These are phyloP conservation scores for Solanum chaucha DNA, from an alignment of 257 asterid genomes.

Conservation along the genomic window DNA sequence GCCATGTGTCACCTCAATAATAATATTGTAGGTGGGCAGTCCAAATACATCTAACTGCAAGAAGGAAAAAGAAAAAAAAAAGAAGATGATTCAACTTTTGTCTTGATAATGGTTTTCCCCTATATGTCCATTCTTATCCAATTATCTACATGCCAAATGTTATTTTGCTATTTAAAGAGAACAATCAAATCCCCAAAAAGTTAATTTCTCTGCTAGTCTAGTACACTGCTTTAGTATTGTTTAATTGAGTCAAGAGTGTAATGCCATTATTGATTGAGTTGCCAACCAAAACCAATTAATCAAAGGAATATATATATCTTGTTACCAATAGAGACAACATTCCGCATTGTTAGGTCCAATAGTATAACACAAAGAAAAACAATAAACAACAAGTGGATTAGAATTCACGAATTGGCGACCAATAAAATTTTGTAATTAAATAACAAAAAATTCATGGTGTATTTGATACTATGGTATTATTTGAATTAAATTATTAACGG, in stretches of 20 bases:
- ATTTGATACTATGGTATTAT: too few relatives aligned
- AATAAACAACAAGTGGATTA: neutral
- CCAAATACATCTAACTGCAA: neutral
- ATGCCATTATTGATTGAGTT: neutral
- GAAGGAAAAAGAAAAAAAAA: neutral
- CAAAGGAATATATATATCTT: neutral
- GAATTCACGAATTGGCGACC: neutral
- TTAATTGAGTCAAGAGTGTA: neutral
- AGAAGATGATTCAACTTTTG: neutral
- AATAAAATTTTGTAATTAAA: too few relatives aligned
- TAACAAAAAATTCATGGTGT: too few relatives aligned
- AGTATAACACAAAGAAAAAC: neutral
- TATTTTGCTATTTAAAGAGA: neutral
- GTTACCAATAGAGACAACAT: neutral
- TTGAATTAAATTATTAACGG: too few relatives aligned
- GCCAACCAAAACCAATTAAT: neutral
- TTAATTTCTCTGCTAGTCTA: neutral
- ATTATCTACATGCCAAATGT: neutral
- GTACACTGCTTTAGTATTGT: neutral
- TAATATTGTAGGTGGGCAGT: neutral
- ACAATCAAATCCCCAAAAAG: neutral
- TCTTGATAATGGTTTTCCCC: neutral
- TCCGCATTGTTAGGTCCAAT: neutral
- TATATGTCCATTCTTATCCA: neutral
- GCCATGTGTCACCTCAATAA: neutral